Conservation (phyloP, 164 flowering plant genomes). For the Santalum album region DNA sequence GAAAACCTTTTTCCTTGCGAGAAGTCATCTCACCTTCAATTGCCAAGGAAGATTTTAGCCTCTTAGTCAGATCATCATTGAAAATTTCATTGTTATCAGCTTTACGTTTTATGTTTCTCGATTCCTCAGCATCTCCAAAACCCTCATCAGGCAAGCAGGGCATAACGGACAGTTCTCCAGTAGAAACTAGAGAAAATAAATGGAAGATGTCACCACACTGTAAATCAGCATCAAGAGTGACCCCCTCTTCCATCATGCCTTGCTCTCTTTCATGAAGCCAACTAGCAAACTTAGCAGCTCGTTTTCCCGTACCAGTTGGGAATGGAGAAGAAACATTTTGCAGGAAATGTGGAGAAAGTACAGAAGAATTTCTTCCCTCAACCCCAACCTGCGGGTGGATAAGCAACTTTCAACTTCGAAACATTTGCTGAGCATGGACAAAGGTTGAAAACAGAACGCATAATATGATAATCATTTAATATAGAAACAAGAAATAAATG, state of each 20-base stretch:
- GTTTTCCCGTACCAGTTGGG: slow-evolving; percentile 66
- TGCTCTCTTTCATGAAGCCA: slow-evolving; percentile 64
- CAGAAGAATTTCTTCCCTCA: slow-evolving; percentile 50
- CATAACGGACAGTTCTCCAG: slow-evolving; percentile 52
- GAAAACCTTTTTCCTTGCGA: slow-evolving; percentile 88
- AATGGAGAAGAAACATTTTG: slow-evolving; percentile 62
- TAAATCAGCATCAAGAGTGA: slow-evolving; percentile 48
- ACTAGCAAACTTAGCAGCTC: slow-evolving; percentile 49
- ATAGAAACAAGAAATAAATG: too few species aligned
- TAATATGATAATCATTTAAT: too few species aligned
- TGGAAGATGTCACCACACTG: slow-evolving; percentile 80
- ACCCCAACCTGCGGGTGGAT: slow-evolving; percentile 29
- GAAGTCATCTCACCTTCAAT: slow-evolving; percentile 50
- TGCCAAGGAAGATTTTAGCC: slow-evolving; percentile 23
- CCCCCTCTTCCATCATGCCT: slow-evolving; percentile 45
- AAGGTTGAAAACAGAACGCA: too few species aligned
- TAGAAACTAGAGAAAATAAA: slow-evolving; percentile 60
- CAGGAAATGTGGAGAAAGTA: slow-evolving; percentile 70
- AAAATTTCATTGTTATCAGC: slow-evolving; percentile 27
- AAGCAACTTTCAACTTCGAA: background rate
- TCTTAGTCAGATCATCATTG: slow-evolving; percentile 32
- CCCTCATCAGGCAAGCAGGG: slow-evolving; percentile 80
- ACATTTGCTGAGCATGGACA: too few species aligned
- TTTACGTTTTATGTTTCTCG: slow-evolving; percentile 44
- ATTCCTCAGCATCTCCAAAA: slow-evolving; percentile 77